Conservation (phyloP, 352 stramenopile species). For the Globisporangium apiculatum region DNA sequence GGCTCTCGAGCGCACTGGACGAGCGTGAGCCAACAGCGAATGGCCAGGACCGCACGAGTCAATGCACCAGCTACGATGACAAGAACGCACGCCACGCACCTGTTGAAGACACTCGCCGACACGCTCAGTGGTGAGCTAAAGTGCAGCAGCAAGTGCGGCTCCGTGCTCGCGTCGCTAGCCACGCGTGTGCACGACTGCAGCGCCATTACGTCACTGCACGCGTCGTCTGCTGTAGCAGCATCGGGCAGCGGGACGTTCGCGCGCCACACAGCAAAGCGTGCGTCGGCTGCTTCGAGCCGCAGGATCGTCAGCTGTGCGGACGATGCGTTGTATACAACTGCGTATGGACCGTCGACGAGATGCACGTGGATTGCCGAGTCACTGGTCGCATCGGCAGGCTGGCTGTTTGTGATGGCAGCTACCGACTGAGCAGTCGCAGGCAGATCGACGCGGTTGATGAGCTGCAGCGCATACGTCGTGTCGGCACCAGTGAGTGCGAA, state of each 20-base stretch:
- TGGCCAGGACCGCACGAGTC: neutral
- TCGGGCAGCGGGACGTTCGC: neutral
- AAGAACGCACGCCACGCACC: neutral
- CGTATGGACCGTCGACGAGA: slow-evolving; percentile 27
- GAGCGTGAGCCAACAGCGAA: neutral
- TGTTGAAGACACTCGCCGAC: neutral
- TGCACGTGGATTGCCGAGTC: slow-evolving; percentile 17
- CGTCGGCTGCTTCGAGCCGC: slow-evolving; percentile 15
- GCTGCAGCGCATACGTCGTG: slow-evolving; percentile 3
- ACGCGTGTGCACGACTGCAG: slow-evolving; percentile 10
- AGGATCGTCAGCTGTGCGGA: slow-evolving; percentile 11
- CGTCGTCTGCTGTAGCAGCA: neutral
- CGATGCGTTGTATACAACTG: slow-evolving; percentile 20
- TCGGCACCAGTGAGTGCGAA: slow-evolving; percentile 4
- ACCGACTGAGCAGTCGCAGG: neutral
- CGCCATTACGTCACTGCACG: neutral
- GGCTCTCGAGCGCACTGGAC: neutral
- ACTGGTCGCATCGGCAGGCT: neutral
- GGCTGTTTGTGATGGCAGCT: neutral
- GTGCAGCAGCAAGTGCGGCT: slow-evolving; percentile 13
- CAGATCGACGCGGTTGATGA: slow-evolving; percentile 13
- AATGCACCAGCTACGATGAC: neutral
- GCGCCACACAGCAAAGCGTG: slow-evolving; percentile 21
- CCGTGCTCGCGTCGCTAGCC: slow-evolving; percentile 1
- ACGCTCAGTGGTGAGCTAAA: neutral